Percentiles rank a stretch among this genome's conserved stretches.
phyloP scores from a whole-genome alignment of 371 early-diverging fungal genomes.

The Mortierella sp. region DNA sequence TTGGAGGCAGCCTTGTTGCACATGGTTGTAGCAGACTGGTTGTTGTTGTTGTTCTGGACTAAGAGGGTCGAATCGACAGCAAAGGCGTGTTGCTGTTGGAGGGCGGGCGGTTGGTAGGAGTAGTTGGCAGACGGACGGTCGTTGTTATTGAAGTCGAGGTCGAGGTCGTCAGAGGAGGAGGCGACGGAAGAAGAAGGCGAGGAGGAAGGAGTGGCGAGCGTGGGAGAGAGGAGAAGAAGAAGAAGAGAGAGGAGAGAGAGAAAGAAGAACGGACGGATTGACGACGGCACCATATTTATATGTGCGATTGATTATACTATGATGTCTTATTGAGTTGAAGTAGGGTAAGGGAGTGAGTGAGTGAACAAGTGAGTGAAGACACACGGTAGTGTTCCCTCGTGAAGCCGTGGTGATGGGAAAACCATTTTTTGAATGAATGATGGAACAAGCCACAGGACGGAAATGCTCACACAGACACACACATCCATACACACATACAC shows the following conservation, averaged over 20 bases:
- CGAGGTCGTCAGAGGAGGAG: constrained; percentile 18
- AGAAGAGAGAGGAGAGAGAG: constrained; percentile 14
- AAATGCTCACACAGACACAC: no score
- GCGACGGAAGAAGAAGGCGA: constrained; percentile 18
- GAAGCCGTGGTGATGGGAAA: no score
- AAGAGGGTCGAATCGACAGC: not conserved
- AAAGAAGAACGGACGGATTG: constrained; percentile 4
- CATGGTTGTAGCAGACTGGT: constrained; percentile 25
- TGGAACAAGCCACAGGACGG: no score
- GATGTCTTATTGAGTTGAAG: not conserved
- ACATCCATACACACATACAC: no score
- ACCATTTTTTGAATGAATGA: no score
- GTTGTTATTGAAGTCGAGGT: constrained; percentile 5
- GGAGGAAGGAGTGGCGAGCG: not conserved
- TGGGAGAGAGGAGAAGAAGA: constrained; percentile 2
- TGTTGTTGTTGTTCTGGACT: not conserved
- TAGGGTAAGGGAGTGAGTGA: not conserved
- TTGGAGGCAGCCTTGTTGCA: constrained; percentile 57
- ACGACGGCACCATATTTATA: constrained; percentile 26
- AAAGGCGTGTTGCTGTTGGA: constrained; percentile 37
- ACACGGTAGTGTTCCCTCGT: no score
- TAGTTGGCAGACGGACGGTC: constrained; percentile 9
- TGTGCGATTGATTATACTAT: not conserved
- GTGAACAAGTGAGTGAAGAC: not conserved
- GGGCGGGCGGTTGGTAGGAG: constrained; percentile 16